Evolutionary conservation across 768 basidiomycete species (phyloP).

Genomic region (Naganishia kalamii): DNA sequence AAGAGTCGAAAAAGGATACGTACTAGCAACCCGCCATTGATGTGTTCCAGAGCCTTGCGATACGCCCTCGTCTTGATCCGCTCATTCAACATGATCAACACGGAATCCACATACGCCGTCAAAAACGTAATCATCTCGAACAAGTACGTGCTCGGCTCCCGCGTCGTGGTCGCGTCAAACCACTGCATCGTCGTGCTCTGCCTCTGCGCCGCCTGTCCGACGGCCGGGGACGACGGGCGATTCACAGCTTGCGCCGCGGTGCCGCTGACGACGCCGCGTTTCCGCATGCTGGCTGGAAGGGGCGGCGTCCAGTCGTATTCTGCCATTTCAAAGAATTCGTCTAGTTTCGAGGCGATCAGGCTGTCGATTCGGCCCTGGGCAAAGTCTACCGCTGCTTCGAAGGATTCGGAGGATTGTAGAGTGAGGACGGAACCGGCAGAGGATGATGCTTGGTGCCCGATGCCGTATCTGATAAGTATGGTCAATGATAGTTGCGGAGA

Average conservation of each 20-base stretch:
- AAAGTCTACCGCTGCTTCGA: constrained; percentile 61
- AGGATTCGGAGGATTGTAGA: constrained; percentile 58
- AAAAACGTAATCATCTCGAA: constrained; percentile 95
- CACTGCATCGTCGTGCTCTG: constrained; percentile 15
- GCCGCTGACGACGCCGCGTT: constrained; percentile 14
- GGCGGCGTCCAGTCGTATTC: constrained; percentile 84
- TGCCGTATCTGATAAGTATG: constrained; percentile 40
- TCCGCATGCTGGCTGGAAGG: neutral
- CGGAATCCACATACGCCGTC: constrained; percentile 79
- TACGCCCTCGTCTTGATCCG: constrained; percentile 84
- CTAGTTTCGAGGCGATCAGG: constrained; percentile 82
- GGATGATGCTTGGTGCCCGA: constrained; percentile 58
- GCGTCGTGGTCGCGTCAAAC: constrained; percentile 50
- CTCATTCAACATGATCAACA: constrained; percentile 69
- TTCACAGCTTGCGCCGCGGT: neutral
- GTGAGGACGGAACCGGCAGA: constrained; percentile 68
- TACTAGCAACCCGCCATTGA: constrained; percentile 83
- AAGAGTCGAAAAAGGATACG: constrained; percentile 31
- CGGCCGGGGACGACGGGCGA: constrained; percentile 13
- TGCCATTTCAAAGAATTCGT: constrained; percentile 89
- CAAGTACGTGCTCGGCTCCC: constrained; percentile 83
- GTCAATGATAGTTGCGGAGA: neutral
- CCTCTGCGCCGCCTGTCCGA: constrained; percentile 9
- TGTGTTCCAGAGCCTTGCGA: constrained; percentile 76
- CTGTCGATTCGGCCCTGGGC: constrained; percentile 70